These are phyloP conservation scores for Camelina neglecta DNA, from an alignment of 345 rosid genomes.

Conservation along the genomic window DNA sequence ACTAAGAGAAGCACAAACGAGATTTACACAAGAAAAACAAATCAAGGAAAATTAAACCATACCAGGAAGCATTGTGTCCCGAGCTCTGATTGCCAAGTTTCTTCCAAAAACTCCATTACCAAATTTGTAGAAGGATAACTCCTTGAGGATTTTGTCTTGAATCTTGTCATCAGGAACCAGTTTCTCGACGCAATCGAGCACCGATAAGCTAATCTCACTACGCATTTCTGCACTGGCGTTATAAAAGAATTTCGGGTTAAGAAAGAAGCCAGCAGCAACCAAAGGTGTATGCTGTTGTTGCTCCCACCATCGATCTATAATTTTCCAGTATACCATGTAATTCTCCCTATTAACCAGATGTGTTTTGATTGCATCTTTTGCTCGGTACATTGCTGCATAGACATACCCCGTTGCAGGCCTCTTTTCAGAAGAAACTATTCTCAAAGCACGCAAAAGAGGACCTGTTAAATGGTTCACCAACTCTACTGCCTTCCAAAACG, in stretches of 20 bases:
- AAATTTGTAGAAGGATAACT: conserved; percentile 64
- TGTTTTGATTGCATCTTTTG: conserved; percentile 78
- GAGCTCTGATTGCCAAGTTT: conserved; percentile 84
- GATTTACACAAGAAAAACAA: neutral
- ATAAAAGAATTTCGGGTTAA: conserved; percentile 86
- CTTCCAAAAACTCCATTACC: conserved; percentile 85
- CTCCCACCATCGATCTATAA: conserved; percentile 80
- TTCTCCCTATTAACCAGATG: conserved; percentile 66
- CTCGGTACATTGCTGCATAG: conserved; percentile 78
- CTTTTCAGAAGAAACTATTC: conserved; percentile 59
- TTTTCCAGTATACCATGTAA: conserved; percentile 77
- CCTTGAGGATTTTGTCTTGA: conserved; percentile 78
- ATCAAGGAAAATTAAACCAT: conserved; percentile 18
- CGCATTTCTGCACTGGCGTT: conserved; percentile 65
- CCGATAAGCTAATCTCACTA: conserved; percentile 56
- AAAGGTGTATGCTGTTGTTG: conserved; percentile 68
- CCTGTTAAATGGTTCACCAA: conserved; percentile 55
- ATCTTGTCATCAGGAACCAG: conserved; percentile 63
- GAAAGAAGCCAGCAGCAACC: conserved; percentile 84
- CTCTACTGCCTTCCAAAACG: conserved; percentile 79
- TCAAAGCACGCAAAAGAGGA: conserved; percentile 67
- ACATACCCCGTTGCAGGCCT: conserved; percentile 87
- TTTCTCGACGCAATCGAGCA: conserved; percentile 80
- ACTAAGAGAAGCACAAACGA: neutral
- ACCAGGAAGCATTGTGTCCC: conserved; percentile 82